Percentiles rank a stretch among this genome's conserved stretches.
These are phyloP conservation scores for Solanum raphanifolium DNA, from an alignment of 257 asterid species.

Conservation along the genomic window DNA sequence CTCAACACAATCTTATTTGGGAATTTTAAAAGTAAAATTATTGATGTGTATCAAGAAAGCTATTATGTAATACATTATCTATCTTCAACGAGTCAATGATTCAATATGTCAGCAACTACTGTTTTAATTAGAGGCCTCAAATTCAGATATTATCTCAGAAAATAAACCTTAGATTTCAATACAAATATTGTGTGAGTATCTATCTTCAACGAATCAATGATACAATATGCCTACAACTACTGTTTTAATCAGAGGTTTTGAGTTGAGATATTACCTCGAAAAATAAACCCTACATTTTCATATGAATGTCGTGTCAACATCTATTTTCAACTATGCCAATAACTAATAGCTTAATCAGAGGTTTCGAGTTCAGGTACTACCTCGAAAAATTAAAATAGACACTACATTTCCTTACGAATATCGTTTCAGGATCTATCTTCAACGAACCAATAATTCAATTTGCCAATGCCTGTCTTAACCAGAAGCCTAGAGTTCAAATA, in stretches of 20 bases:
- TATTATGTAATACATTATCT: background rate
- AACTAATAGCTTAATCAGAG: no score
- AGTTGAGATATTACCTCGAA: background rate
- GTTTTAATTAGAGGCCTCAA: background rate
- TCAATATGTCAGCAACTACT: background rate
- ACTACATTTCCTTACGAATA: background rate
- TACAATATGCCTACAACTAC: background rate
- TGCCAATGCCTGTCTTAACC: rapidly evolving
- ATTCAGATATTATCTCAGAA: rapidly evolving
- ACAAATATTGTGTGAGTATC: rapidly evolving
- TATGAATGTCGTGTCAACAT: background rate
- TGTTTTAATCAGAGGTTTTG: no score
- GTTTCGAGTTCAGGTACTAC: background rate
- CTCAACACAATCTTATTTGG: background rate
- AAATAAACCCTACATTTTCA: background rate
- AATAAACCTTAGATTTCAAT: background rate
- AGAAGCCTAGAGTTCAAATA: background rate
- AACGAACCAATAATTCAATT: no score
- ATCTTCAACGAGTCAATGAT: background rate
- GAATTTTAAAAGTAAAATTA: background rate
- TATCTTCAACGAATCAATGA: background rate
- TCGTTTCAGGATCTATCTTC: no score
- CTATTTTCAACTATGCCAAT: background rate
- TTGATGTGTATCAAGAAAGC: background rate
- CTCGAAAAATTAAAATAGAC: no score